Base-by-base conservation (phyloP, 2,329 filamentous ascomycete genomes). In the Sphaerulina vaccinii region DNA sequence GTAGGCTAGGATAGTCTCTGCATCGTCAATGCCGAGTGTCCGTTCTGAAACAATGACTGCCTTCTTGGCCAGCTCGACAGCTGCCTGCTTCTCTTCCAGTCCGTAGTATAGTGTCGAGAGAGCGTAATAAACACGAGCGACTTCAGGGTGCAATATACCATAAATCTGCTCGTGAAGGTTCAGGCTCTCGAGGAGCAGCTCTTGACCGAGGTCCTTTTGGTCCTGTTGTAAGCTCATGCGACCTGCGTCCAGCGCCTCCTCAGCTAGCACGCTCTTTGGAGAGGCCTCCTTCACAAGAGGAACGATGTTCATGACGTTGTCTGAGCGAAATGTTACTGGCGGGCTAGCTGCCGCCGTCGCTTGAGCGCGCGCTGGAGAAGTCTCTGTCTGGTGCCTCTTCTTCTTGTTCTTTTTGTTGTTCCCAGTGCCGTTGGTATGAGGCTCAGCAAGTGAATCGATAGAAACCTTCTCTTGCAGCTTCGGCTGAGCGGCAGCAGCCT, bases 111-210 rank as follows among this genome's bases (percentile, higher is more conserved):
- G 80, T 79, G 95, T 96, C 2, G 93, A 96, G 39, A 99, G 74
- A 46, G 88, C 90, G 72, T 96, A 92, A 77, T 99, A 99, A 22
- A 95, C 87, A 58, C 91, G 85, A 40, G 92, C 93, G 54, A 97
- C 92, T 73, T 99, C 93, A 1, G 93, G 91, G 69, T 99, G 93
- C 21, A 99, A 79, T 51, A 97, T 95, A 55, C 93, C 93, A 66
- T 99, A 99, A 62, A 99, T 97, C 72, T 99, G 93, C 77, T 99
- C 93, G 66, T 99, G 92, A 37, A 99, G 78, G 39, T 93, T 96
- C 55, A 99, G 76, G 32, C 91, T 96, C 72, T 99, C 93, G n/a
- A 97, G 77, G 23, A 99, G 81, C 51, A 99, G 81, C 71, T 99
- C 93, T 72, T 96, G 91, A 35, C 93, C 93, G 39, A 99, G 83